A percentile compares a stretch with the other conserved stretches of the same genome.
Evolutionary conservation across 257 asterid genomes (phyloP).

Genomic region (Vinca minor): DNA sequence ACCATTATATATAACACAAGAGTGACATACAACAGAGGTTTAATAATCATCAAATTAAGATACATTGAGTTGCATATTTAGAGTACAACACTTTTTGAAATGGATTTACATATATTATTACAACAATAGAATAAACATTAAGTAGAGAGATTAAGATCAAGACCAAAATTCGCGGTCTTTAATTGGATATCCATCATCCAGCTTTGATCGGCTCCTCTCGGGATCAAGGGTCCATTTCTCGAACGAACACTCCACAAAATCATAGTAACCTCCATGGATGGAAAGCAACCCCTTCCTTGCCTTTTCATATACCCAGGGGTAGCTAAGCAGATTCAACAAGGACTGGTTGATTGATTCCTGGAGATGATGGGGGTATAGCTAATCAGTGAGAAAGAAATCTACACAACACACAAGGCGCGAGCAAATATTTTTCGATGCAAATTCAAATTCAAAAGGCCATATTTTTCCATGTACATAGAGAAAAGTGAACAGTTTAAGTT

Average conservation of each 20-base stretch:
- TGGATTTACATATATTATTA: no score
- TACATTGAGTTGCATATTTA: not conserved
- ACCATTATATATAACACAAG: no score
- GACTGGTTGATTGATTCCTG: conserved; percentile 87
- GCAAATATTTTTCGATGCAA: not conserved
- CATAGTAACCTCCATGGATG: conserved; percentile 92
- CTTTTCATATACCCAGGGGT: conserved; percentile 78
- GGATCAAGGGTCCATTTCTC: conserved; percentile 90
- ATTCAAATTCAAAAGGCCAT: no score
- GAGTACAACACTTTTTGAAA: not conserved
- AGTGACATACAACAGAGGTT: no score
- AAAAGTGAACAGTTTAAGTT: no score
- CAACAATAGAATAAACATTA: not conserved
- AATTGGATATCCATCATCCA: conserved; percentile 37
- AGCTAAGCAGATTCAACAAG: conserved; percentile 64
- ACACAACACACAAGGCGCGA: not conserved
- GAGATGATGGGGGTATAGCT: not conserved
- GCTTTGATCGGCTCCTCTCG: conserved; percentile 26
- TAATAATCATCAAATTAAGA: not conserved
- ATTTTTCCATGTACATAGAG: not conserved
- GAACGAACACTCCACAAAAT: conserved; percentile 71
- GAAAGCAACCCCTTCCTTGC: conserved; percentile 51
- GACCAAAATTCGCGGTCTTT: conserved; percentile 61
- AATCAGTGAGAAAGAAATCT: not conserved
- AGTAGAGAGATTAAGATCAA: conserved; percentile 17